These are phyloP conservation scores for Dysphania ambrosioides DNA, from an alignment of 148 eudicot genomes.

Conservation along the genomic window DNA sequence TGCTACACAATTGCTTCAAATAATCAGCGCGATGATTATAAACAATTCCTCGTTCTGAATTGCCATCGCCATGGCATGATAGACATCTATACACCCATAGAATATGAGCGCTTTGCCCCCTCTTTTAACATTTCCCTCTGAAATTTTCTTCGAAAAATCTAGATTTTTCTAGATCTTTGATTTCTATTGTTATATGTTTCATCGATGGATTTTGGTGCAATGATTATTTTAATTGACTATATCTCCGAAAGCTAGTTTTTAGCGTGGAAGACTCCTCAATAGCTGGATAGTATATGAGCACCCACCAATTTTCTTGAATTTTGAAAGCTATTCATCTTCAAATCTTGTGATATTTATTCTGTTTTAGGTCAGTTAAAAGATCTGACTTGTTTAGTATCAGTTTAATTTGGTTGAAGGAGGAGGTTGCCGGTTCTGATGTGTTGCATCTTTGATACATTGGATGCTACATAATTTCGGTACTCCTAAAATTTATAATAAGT, in stretches of 20 bases:
- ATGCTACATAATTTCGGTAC: slow-evolving; percentile 6
- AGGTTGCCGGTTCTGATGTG: background rate
- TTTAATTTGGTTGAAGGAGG: background rate
- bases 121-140: background rate
- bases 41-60: slow-evolving; percentile 22
- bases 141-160: no score
- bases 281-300: slow-evolving; percentile 32
- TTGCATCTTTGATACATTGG: background rate
- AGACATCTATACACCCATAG: slow-evolving; percentile 24
- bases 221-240: slow-evolving; percentile 12
- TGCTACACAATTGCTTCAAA: background rate
- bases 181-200: background rate
- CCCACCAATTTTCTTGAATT: background rate
- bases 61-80: slow-evolving; percentile 18
- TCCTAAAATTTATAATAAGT: slow-evolving; percentile 19
- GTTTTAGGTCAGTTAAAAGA: no score
- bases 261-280: slow-evolving; percentile 20
- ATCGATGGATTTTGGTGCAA: slow-evolving; percentile 2
- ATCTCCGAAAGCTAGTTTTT: slow-evolving; percentile 10
- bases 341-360: background rate
- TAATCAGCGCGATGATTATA: slow-evolving; percentile 22
- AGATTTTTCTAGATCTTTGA: no score
- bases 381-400: background rate
- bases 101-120: slow-evolving; percentile 21
- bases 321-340: background rate